Conservation (phyloP, 345 rosid species). For the Populus ilicifolia region DNA sequence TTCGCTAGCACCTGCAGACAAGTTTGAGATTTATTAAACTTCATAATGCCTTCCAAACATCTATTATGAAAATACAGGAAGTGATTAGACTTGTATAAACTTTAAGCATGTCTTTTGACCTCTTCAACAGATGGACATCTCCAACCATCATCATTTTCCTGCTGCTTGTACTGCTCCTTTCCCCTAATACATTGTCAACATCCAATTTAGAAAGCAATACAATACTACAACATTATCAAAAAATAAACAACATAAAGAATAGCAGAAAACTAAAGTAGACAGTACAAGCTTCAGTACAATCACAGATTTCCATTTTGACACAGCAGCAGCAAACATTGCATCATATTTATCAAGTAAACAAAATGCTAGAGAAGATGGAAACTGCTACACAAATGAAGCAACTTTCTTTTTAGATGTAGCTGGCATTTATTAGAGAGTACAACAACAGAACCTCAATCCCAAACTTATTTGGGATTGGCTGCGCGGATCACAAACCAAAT, state of each 20-base stretch:
- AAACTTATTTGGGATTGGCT: too few species aligned
- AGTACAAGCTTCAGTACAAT: neutral
- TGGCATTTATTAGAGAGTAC: neutral
- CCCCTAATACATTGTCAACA: slow-evolving; percentile 48
- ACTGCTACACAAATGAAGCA: neutral
- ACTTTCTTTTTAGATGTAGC: neutral
- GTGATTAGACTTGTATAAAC: neutral
- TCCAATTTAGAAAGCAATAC: slow-evolving; percentile 4
- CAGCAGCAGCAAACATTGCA: neutral
- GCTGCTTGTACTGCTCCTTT: slow-evolving; percentile 73
- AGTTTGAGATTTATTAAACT: slow-evolving; percentile 10
- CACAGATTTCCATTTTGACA: neutral
- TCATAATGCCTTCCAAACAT: neutral
- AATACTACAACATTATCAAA: neutral
- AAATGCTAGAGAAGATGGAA: neutral
- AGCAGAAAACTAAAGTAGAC: neutral
- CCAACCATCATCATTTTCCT: slow-evolving; percentile 47
- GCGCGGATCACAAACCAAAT: too few species aligned
- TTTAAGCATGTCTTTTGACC: slow-evolving; percentile 40
- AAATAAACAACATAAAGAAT: neutral
- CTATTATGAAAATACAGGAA: neutral
- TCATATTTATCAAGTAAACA: neutral
- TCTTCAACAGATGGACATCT: slow-evolving; percentile 80
- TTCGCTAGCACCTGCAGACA: slow-evolving; percentile 60
- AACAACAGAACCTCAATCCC: too few species aligned